These are phyloP conservation scores for Aspergillus pseudoviridinutans DNA, from an alignment of 2,329 filamentous ascomycete genomes.

Conservation along the genomic window DNA sequence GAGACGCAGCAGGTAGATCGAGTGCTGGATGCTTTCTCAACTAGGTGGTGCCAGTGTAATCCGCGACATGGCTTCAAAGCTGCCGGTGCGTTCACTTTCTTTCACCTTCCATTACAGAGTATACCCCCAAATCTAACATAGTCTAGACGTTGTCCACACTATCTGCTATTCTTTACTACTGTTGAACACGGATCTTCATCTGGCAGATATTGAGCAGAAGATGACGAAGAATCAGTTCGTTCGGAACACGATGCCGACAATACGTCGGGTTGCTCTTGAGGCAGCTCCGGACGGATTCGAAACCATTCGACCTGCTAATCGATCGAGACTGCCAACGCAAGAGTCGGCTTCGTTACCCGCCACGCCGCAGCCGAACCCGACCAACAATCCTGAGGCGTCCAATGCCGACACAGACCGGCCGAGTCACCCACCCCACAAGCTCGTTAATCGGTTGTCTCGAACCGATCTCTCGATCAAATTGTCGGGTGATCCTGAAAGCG, in stretches of 20 bases:
- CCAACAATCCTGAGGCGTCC: constrained; percentile 14
- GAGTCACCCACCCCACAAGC: constrained; percentile 15
- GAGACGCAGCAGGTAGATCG: constrained; percentile 97
- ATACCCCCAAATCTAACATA: constrained; percentile 27
- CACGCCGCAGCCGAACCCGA: constrained; percentile 5
- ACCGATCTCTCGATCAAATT: constrained; percentile 23
- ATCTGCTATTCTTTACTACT: constrained; percentile 95
- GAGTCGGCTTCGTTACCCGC: constrained; percentile 25
- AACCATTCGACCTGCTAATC: constrained; percentile 42
- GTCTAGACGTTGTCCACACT: constrained; percentile 84
- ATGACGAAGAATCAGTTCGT: constrained; percentile 95
- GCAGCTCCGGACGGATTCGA: constrained; percentile 65
- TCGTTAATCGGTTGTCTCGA: constrained; percentile 23
- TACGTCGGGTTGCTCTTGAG: constrained; percentile 71
- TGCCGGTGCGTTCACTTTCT: constrained; percentile 55
- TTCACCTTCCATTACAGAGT: neutral
- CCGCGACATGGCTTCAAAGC: constrained; percentile 89
- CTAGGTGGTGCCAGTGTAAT: constrained; percentile 91
- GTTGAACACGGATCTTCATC: constrained; percentile 90
- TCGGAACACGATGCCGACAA: constrained; percentile 91
- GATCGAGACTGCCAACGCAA: constrained; percentile 36
- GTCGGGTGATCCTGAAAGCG: constrained; percentile 28
- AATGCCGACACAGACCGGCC: constrained; percentile 17
- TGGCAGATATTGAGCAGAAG: constrained; percentile 92
- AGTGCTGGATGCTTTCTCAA: constrained; percentile 83